These are phyloP conservation scores for Pseudopediastrum boryanum DNA, from an alignment of 139 green algal genomes.

Conservation along the genomic window DNA sequence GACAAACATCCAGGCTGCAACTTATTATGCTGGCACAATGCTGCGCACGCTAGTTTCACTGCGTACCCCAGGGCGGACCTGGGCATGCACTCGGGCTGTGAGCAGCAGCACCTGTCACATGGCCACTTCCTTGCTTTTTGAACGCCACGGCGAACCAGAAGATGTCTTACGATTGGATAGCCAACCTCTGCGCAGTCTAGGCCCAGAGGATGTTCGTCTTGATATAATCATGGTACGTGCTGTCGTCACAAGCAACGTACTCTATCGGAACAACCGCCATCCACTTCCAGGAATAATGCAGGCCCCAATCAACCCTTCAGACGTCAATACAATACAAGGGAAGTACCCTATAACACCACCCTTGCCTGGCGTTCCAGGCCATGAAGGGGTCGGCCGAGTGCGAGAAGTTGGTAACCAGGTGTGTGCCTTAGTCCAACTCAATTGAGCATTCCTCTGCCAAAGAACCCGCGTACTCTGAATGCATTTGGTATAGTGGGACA, in stretches of 20 bases:
- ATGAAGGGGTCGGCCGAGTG: conserved; percentile 83
- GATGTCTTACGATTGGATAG: conserved; percentile 18
- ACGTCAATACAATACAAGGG: conserved; percentile 86
- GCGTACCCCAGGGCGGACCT: too few species aligned
- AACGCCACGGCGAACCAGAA: conserved; percentile 18
- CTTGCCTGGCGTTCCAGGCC: conserved; percentile 68
- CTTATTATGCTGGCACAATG: too few species aligned
- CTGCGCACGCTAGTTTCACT: too few species aligned
- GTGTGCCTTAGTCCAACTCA: neutral
- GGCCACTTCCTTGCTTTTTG: conserved; percentile 2
- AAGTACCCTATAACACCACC: conserved; percentile 73
- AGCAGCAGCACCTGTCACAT: too few species aligned
- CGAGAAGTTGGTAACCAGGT: conserved; percentile 55
- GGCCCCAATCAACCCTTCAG: conserved; percentile 81
- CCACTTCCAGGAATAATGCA: conserved; percentile 29
- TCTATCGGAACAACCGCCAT: neutral
- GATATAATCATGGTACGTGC: conserved; percentile 20
- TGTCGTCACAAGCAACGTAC: neutral
- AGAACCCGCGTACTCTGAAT: neutral
- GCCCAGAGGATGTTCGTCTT: conserved; percentile 6
- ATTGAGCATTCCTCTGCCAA: neutral
- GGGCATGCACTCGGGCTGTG: too few species aligned
- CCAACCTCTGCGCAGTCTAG: neutral
- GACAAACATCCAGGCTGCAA: too few species aligned
- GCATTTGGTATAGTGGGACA: too few species aligned